Evolutionary conservation across 2,329 filamentous ascomycete species (phyloP).

Genomic region (Epicoccum nigrum): DNA sequence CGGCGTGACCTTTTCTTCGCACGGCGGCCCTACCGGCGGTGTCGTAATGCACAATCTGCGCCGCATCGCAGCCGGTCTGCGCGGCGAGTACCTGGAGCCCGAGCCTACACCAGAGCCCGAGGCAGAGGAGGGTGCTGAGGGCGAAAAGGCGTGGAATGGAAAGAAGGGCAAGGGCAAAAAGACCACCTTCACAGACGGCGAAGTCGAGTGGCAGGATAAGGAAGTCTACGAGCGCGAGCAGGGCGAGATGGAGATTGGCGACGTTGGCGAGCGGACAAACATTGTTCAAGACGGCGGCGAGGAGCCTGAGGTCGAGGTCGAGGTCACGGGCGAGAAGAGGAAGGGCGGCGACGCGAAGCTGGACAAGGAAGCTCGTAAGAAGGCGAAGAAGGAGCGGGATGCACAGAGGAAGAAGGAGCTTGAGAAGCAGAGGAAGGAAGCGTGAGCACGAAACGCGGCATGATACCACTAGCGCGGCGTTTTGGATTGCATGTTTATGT

Average conservation of each 20-base stretch:
- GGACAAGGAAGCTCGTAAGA: slow-evolving; percentile 53
- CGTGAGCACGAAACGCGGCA: background rate
- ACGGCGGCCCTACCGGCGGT: slow-evolving; percentile 53
- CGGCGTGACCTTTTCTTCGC: slow-evolving; percentile 51
- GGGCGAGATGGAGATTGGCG: slow-evolving; percentile 50
- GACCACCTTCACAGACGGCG: slow-evolving; percentile 6
- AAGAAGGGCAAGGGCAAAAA: slow-evolving; percentile 24
- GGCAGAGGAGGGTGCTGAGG: slow-evolving; percentile 29
- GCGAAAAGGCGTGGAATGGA: slow-evolving; percentile 14
- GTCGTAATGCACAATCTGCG: slow-evolving; percentile 60
- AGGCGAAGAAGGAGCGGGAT: slow-evolving; percentile 59
- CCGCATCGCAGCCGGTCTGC: slow-evolving; percentile 59
- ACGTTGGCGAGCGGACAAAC: slow-evolving; percentile 47
- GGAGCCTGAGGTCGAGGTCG: slow-evolving; percentile 37
- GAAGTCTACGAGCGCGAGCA: slow-evolving; percentile 52
- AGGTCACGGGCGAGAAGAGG: slow-evolving; percentile 38
- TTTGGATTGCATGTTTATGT: background rate
- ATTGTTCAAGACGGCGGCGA: slow-evolving; percentile 38
- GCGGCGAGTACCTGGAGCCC: slow-evolving; percentile 57
- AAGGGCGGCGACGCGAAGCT: slow-evolving; percentile 62
- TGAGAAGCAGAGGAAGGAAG: slow-evolving; percentile 38
- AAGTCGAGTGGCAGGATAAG: slow-evolving; percentile 50
- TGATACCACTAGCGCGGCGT: slow-evolving; percentile 16
- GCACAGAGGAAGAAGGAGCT: slow-evolving; percentile 51
- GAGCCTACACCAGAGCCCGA: slow-evolving; percentile 51